phyloP scores from a whole-genome alignment of 257 asterid species.

The Capsicum baccatum region DNA sequence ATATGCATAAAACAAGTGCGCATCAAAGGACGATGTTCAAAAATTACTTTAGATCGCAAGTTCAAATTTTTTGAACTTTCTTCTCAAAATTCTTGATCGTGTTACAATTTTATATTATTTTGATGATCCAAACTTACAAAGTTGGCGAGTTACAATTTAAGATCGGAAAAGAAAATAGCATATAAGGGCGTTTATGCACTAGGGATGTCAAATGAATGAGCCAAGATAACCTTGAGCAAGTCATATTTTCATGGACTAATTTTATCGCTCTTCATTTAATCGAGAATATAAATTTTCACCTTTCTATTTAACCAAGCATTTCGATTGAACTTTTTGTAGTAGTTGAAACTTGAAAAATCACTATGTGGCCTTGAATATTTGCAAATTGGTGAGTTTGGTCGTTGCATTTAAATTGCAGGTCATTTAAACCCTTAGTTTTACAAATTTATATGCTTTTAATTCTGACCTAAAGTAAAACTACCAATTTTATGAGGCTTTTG shows the following conservation, averaged over 20 bases:
- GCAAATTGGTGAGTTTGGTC: background rate
- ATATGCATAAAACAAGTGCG: too few relatives aligned
- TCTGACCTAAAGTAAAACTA: background rate
- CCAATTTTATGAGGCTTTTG: constrained; percentile 6
- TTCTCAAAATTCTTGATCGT: background rate
- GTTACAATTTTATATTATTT: background rate
- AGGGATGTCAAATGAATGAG: background rate
- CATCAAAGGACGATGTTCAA: background rate
- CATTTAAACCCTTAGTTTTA: background rate
- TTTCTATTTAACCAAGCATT: background rate
- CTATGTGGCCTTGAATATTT: background rate
- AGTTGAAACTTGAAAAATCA: background rate
- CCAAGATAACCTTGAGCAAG: accelerated
- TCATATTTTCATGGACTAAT: background rate
- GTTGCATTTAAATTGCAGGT: background rate
- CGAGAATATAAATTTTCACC: background rate
- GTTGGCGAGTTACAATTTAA: background rate
- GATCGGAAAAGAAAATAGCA: background rate
- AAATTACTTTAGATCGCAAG: background rate
- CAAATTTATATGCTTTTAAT: background rate
- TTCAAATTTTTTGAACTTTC: background rate
- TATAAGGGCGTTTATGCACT: background rate
- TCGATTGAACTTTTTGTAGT: background rate
- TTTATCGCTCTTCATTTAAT: background rate
- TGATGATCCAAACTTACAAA: background rate